These are phyloP conservation scores for Coemansia sp. DNA, from an alignment of 192 early-diverging fungal genomes.

Conservation along the genomic window DNA sequence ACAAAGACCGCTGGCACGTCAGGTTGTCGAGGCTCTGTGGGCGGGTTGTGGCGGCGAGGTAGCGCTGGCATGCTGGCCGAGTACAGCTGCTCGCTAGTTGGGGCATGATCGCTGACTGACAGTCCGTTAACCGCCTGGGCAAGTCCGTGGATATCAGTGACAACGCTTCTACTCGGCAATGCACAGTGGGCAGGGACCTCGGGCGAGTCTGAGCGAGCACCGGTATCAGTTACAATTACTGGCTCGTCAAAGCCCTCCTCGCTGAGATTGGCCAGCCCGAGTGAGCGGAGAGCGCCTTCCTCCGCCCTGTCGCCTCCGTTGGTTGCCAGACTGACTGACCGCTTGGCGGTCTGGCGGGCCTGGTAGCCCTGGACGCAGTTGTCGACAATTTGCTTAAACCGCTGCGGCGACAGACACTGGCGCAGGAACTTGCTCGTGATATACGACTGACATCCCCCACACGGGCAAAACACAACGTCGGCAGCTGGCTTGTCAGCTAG, in stretches of 20 bases:
- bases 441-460: conserved; percentile 21
- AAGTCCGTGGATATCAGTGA: neutral
- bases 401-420: conserved; percentile 49
- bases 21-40: neutral
- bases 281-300: neutral
- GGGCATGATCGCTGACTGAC: neutral
- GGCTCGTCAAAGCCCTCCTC: conserved; percentile 50
- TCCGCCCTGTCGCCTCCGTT: neutral
- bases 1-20: conserved; percentile 17
- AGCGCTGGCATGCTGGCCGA: conserved; percentile 47
- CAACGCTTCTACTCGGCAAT: neutral
- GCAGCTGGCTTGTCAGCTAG: conserved; percentile 11
- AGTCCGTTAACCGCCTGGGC: conserved; percentile 7
- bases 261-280: neutral
- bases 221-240: conserved; percentile 12
- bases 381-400: conserved; percentile 38
- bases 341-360: conserved; percentile 9
- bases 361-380: conserved; percentile 19
- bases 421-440: conserved; percentile 34
- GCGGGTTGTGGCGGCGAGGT: neutral
- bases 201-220: neutral
- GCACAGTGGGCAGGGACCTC: neutral
- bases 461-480: conserved; percentile 25
- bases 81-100: conserved; percentile 10
- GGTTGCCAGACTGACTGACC: conserved; percentile 22